These are phyloP conservation scores for Phoenix dactylifera DNA, from an alignment of 176 grass and related monocot species.

Conservation along the genomic window DNA sequence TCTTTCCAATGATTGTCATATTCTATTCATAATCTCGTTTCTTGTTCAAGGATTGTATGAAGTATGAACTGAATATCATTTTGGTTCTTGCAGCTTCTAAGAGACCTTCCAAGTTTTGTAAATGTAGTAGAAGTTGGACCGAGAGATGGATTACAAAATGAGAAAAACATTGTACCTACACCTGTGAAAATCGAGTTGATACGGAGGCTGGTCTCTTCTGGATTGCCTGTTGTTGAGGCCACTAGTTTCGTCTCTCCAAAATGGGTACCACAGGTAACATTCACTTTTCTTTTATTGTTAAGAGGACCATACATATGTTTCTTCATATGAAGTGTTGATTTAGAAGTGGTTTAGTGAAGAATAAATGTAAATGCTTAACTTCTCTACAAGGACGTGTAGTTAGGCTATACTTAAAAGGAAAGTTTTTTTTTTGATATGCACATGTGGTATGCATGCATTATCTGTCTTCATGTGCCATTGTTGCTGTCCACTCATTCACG, in stretches of 20 bases:
- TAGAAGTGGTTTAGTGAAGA: no score
- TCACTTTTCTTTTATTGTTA: background rate
- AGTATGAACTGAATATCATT: no score
- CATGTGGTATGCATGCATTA: no score
- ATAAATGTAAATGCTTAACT: no score
- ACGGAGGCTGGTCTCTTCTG: slow-evolving; percentile 48
- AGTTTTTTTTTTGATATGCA: no score
- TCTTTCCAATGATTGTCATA: no score
- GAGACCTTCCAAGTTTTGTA: slow-evolving; percentile 41
- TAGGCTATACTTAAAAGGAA: no score
- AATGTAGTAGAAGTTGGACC: slow-evolving; percentile 93
- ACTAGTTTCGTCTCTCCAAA: slow-evolving; percentile 94
- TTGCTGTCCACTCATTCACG: no score
- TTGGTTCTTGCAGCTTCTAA: slow-evolving; percentile 36
- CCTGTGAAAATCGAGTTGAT: slow-evolving; percentile 74
- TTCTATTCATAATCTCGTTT: no score
- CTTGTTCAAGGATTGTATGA: no score
- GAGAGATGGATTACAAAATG: slow-evolving; percentile 91
- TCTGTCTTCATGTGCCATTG: no score
- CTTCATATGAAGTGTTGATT: background rate
- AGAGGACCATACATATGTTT: background rate
- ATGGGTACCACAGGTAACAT: slow-evolving; percentile 85
- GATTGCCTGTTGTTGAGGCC: slow-evolving; percentile 76
- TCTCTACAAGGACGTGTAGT: no score
- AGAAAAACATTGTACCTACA: slow-evolving; percentile 60